Conservation (phyloP, 768 basidiomycete species). For the Suillus clintonianus region DNA sequence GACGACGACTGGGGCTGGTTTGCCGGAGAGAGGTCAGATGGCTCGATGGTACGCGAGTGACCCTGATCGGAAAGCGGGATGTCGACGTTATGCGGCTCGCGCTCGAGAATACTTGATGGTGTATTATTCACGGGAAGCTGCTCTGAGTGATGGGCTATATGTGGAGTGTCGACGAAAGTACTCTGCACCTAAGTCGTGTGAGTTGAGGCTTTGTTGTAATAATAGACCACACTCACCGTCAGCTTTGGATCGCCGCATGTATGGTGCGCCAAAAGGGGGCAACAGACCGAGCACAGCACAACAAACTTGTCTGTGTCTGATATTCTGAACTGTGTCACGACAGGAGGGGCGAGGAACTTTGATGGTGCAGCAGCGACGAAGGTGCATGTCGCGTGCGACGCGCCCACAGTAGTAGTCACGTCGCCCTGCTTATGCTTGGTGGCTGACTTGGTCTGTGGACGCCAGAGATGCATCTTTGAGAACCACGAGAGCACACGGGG, state of each 20-base stretch:
- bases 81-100: not conserved
- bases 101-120: not conserved
- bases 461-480: constrained; percentile 4
- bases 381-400: constrained; percentile 22
- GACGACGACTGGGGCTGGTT: not conserved
- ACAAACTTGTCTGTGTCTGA: constrained; percentile 16
- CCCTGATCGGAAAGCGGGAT: not conserved
- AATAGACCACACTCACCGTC: not conserved
- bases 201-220: not conserved
- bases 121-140: not conserved
- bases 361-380: constrained; percentile 28
- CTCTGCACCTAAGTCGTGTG: not conserved
- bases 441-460: not conserved
- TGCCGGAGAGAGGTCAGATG: not conserved
- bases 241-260: not conserved
- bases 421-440: not conserved
- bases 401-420: constrained; percentile 16
- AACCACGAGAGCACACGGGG: not conserved
- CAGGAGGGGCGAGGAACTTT: constrained; percentile 19
- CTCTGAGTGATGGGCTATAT: not conserved
- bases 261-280: not conserved
- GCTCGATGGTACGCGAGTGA: not conserved
- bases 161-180: not conserved
- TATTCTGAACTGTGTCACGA: constrained; percentile 22
- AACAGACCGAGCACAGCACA: not conserved